Conservation (phyloP, 2,329 filamentous ascomycete species). For the Trichoderma citrinoviride region DNA sequence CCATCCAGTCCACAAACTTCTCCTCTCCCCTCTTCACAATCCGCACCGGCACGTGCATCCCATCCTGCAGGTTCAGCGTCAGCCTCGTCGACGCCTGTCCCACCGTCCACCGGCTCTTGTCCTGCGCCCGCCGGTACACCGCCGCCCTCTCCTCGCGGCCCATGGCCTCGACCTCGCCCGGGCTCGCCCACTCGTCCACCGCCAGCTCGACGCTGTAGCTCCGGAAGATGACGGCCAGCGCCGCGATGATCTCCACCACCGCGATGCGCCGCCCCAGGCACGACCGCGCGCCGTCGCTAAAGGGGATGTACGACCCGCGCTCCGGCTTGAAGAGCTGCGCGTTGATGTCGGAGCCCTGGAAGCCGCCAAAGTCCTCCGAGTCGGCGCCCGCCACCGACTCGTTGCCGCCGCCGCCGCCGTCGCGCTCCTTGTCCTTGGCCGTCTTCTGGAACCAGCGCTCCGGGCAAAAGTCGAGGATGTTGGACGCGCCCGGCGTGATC, state of each 20-base stretch:
- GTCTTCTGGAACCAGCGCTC: constrained; percentile 64
- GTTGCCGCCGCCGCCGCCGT: constrained; percentile 28
- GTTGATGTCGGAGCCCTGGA: constrained; percentile 59
- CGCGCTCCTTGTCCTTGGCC: constrained; percentile 29
- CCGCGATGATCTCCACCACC: constrained; percentile 57
- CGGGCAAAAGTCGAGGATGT: constrained; percentile 67
- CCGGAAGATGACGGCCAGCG: constrained; percentile 54
- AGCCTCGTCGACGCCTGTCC: constrained; percentile 59
- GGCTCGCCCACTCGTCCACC: constrained; percentile 57
- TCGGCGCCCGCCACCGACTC: constrained; percentile 34
- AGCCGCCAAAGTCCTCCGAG: constrained; percentile 57
- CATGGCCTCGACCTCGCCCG: constrained; percentile 55
- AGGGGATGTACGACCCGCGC: constrained; percentile 57
- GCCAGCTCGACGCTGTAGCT: constrained; percentile 68
- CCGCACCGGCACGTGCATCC: constrained; percentile 61
- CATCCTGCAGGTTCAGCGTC: constrained; percentile 65
- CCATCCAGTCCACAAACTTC: constrained; percentile 54
- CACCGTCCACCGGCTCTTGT: constrained; percentile 52
- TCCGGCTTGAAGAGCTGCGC: constrained; percentile 59
- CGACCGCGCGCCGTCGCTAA: constrained; percentile 56
- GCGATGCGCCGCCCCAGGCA: constrained; percentile 59
- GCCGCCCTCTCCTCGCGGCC: constrained; percentile 42
- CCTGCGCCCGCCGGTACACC: constrained; percentile 61
- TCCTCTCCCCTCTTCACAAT: constrained; percentile 69
- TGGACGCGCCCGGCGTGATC: constrained; percentile 44